phyloP scores from a whole-genome alignment of 108 stramenopile genomes.

The Craspedostauros australis region DNA sequence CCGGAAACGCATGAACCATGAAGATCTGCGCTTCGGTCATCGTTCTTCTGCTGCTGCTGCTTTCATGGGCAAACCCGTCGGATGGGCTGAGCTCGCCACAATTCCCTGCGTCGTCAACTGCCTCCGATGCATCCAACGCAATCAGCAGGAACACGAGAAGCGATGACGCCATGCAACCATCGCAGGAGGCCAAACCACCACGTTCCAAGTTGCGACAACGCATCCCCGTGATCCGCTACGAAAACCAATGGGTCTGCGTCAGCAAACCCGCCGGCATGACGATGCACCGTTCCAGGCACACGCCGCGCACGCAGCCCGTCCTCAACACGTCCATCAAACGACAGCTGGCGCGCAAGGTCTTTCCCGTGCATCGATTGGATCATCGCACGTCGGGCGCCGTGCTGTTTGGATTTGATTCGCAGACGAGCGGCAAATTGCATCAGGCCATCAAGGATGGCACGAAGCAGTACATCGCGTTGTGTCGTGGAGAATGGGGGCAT shows the following conservation, averaged over 20 bases:
- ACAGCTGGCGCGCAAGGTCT: constrained; percentile 60
- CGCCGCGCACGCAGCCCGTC: constrained; percentile 14
- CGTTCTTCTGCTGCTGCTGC: too few relatives aligned
- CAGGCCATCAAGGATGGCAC: constrained; percentile 19
- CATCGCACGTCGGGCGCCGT: constrained; percentile 71
- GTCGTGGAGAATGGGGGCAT: constrained; percentile 45
- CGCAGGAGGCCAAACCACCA: too few relatives aligned
- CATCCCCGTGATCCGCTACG: constrained; percentile 52
- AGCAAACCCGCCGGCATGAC: constrained; percentile 64
- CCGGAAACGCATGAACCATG: too few relatives aligned
- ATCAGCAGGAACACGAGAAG: too few relatives aligned
- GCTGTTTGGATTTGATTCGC: constrained; percentile 52
- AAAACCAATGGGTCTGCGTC: constrained; percentile 51
- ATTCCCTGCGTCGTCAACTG: too few relatives aligned
- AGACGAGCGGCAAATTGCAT: constrained; percentile 38
- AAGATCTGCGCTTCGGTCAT: too few relatives aligned
- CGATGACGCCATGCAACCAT: too few relatives aligned
- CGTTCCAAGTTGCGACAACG: too few relatives aligned
- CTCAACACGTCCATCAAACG: constrained; percentile 40
- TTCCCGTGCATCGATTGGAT: constrained; percentile 68
- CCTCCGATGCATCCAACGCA: too few relatives aligned
- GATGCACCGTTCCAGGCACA: constrained; percentile 26
- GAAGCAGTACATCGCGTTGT: constrained; percentile 64
- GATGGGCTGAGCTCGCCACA: too few relatives aligned
- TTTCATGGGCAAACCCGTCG: too few relatives aligned